These are phyloP conservation scores for Jatropha podagrica DNA, from an alignment of 441 rosid genomes.

Conservation along the genomic window DNA sequence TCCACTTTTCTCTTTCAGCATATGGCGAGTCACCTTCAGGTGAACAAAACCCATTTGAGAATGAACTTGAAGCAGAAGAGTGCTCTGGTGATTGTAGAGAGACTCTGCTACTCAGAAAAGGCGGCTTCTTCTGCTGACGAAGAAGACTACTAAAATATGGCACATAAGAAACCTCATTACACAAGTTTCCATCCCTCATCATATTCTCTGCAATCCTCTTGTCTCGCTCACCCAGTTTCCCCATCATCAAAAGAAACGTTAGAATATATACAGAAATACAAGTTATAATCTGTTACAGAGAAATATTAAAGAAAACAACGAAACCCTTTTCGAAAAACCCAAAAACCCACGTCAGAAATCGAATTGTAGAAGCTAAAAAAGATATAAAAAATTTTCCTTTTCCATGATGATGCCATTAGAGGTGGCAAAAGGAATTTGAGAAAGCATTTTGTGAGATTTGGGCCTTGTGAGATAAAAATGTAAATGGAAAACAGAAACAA, in stretches of 20 bases:
- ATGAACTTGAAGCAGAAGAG: slow-evolving; percentile 8
- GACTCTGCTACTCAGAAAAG: not conserved
- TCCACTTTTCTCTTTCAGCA: slow-evolving; percentile 21
- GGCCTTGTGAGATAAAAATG: slow-evolving; percentile 1
- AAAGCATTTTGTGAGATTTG: slow-evolving; percentile 17
- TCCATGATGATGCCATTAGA: not conserved
- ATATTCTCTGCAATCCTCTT: slow-evolving; percentile 25
- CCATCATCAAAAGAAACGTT: slow-evolving; percentile 27
- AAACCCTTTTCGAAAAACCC: slow-evolving; percentile 20
- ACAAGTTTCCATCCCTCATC: slow-evolving; percentile 17
- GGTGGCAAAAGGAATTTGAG: not conserved
- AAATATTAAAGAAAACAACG: slow-evolving; percentile 14
- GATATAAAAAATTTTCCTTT: not conserved
- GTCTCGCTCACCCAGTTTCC: slow-evolving; percentile 18
- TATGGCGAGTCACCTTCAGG: not conserved
- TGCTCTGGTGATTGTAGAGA: not conserved
- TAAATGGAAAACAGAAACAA: not conserved
- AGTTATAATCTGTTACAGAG: not conserved
- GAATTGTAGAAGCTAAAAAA: slow-evolving; percentile 8
- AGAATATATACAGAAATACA: not conserved
- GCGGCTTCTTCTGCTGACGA: not conserved
- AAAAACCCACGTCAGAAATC: slow-evolving; percentile 31
- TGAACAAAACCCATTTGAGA: slow-evolving; percentile 14
- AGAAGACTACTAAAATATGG: not conserved
- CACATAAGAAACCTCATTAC: not conserved